These are phyloP conservation scores for Rhodofomes roseus DNA, from an alignment of 1,284 basidiomycete species.

Conservation along the genomic window DNA sequence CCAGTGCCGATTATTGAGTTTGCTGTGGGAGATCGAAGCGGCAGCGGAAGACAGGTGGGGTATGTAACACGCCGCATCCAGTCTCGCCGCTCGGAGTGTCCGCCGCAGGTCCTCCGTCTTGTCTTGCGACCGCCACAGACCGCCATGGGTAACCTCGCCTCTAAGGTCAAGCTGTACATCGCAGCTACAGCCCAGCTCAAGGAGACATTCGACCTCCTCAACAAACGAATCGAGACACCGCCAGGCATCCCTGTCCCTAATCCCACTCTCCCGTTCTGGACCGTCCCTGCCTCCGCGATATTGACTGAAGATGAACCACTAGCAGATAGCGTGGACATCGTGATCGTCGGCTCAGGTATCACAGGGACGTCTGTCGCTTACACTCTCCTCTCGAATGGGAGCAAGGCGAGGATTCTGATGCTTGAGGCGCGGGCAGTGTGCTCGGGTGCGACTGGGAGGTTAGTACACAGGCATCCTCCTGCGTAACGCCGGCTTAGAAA, in stretches of 20 bases:
- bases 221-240: constrained; percentile 31
- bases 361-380: constrained; percentile 59
- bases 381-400: constrained; percentile 42
- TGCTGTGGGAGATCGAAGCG: constrained; percentile 1
- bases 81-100: too few species aligned
- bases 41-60: neutral
- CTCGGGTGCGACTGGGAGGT: constrained; percentile 70
- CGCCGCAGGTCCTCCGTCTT: neutral
- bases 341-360: constrained; percentile 70
- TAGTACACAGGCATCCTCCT: constrained; percentile 2
- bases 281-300: constrained; percentile 48
- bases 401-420: constrained; percentile 47
- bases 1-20: too few species aligned
- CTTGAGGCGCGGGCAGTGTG: constrained; percentile 68
- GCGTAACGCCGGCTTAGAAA: constrained; percentile 35
- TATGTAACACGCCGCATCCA: neutral
- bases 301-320: constrained; percentile 37
- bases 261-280: constrained; percentile 59
- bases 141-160: constrained; percentile 25
- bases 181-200: constrained; percentile 18
- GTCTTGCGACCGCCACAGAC: neutral
- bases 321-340: constrained; percentile 54
- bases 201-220: constrained; percentile 18
- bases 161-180: constrained; percentile 22
- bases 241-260: constrained; percentile 57